A percentile compares a stretch with the other conserved stretches of the same genome.
Conservation (phyloP, 306 rosid species). For the Glycine soja region DNA sequence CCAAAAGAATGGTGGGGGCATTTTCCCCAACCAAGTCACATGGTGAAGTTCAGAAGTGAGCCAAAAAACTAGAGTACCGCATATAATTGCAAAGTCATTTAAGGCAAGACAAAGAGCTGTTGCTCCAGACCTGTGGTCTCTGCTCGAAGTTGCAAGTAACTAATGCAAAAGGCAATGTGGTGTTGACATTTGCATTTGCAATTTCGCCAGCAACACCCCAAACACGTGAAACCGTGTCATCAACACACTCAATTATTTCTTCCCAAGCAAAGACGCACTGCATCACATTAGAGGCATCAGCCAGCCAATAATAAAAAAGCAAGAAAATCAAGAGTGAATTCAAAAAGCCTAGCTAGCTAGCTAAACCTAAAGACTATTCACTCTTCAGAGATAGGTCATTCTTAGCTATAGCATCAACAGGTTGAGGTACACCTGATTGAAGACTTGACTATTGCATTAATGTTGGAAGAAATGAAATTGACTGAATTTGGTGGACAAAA, state of each 20-base stretch:
- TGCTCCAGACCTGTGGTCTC: not conserved
- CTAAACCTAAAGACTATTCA: not conserved
- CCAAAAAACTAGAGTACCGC: conserved; percentile 26
- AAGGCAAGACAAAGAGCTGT: conserved; percentile 46
- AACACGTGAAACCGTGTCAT: conserved; percentile 34
- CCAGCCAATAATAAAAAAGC: too few relatives aligned
- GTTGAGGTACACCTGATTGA: not conserved
- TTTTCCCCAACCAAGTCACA: conserved; percentile 40
- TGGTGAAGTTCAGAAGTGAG: conserved; percentile 48
- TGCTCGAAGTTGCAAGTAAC: not conserved
- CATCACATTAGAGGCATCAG: too few relatives aligned
- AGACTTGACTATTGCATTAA: not conserved
- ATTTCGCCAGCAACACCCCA: not conserved
- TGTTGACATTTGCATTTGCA: conserved; percentile 33
- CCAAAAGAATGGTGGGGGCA: conserved; percentile 41
- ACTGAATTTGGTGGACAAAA: not conserved
- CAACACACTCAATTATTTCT: not conserved
- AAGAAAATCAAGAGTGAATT: not conserved
- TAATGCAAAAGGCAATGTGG: conserved; percentile 20
- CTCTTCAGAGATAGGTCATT: not conserved
- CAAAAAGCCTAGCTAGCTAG: too few relatives aligned
- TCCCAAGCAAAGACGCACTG: too few relatives aligned
- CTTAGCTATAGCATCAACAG: not conserved
- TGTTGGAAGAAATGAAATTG: not conserved
- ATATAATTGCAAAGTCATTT: conserved; percentile 50